phyloP scores from a whole-genome alignment of 2,329 filamentous ascomycete genomes.

The Bipolaris sorokiniana region DNA sequence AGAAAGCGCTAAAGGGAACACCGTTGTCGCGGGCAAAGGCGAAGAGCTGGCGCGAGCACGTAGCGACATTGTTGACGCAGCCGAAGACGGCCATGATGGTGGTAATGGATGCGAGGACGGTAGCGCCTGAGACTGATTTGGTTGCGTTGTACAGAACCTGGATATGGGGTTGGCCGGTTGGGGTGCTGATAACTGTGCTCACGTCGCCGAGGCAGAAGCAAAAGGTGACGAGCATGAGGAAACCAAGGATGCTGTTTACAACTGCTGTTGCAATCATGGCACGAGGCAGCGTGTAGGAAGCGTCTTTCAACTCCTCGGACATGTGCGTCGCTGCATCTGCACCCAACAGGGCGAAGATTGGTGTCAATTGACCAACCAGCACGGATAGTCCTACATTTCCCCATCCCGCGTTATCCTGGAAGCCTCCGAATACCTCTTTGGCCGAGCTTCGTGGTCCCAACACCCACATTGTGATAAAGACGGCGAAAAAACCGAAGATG shows the following conservation, averaged over 20 bases:
- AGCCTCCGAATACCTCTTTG: slow-evolving; percentile 31
- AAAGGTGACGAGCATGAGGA: slow-evolving; percentile 46
- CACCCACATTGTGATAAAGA: slow-evolving; percentile 49
- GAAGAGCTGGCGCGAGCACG: slow-evolving; percentile 43
- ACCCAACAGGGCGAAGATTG: slow-evolving; percentile 33
- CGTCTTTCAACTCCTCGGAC: slow-evolving; percentile 45
- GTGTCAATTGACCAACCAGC: slow-evolving; percentile 31
- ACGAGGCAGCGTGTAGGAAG: slow-evolving; percentile 44
- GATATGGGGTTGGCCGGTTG: slow-evolving; percentile 32
- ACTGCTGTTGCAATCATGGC: slow-evolving; percentile 51
- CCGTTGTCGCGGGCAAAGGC: slow-evolving; percentile 44
- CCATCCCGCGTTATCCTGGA: slow-evolving; percentile 38
- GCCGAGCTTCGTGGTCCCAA: slow-evolving; percentile 31
- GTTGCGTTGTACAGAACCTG: slow-evolving; percentile 38
- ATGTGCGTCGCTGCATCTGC: slow-evolving; percentile 41
- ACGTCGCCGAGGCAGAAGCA: slow-evolving; percentile 36
- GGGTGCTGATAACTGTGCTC: slow-evolving; percentile 16
- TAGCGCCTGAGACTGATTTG: slow-evolving; percentile 25
- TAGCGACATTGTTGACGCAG: slow-evolving; percentile 35
- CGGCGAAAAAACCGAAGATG: slow-evolving; percentile 58
- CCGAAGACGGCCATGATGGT: slow-evolving; percentile 35
- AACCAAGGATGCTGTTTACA: slow-evolving; percentile 48
- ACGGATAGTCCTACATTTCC: slow-evolving; percentile 32
- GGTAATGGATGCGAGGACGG: slow-evolving; percentile 34
- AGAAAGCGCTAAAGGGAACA: slow-evolving; percentile 15